Evolutionary conservation across 164 flowering plant species (phyloP).

Genomic region (Nelumbo lutea): DNA sequence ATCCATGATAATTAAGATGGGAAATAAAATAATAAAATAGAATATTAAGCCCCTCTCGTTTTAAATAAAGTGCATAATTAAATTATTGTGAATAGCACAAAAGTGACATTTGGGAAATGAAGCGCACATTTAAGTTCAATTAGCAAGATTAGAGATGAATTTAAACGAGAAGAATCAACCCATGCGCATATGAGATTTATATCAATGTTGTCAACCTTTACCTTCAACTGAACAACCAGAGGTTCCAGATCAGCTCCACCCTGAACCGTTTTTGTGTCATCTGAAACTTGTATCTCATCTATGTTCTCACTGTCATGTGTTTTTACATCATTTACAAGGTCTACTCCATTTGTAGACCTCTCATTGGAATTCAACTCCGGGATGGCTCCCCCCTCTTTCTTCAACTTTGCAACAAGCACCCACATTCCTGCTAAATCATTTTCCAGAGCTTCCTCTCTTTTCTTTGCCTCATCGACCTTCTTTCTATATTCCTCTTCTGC

Average conservation of each 20-base stretch:
- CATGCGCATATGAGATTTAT: background rate
- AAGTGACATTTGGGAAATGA: too few relatives aligned
- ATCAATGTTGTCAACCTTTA: conserved; percentile 17
- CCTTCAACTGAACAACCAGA: conserved; percentile 80
- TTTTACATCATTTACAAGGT: conserved; percentile 28
- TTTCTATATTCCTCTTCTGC: conserved; percentile 68
- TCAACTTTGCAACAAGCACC: conserved; percentile 96
- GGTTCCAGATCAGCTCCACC: conserved; percentile 59
- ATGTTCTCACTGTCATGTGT: conserved; percentile 23
- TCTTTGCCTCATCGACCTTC: conserved; percentile 72
- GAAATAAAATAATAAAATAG: too few relatives aligned
- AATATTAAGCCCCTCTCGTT: too few relatives aligned
- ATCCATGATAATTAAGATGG: too few relatives aligned
- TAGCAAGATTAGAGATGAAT: too few relatives aligned
- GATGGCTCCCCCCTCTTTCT: conserved; percentile 56
- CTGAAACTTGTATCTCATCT: conserved; percentile 38
- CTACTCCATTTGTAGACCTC: conserved; percentile 23
- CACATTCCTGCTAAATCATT: conserved; percentile 98
- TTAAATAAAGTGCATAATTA: too few relatives aligned
- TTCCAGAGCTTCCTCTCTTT: conserved; percentile 78
- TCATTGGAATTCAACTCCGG: conserved; percentile 37
- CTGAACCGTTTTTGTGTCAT: conserved; percentile 30
- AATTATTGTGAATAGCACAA: too few relatives aligned
- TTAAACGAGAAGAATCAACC: background rate
- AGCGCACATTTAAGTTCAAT: background rate